Evolutionary conservation across 1,139 yeast species (phyloP).

Genomic region (Nakaseomyces bracarensis): DNA sequence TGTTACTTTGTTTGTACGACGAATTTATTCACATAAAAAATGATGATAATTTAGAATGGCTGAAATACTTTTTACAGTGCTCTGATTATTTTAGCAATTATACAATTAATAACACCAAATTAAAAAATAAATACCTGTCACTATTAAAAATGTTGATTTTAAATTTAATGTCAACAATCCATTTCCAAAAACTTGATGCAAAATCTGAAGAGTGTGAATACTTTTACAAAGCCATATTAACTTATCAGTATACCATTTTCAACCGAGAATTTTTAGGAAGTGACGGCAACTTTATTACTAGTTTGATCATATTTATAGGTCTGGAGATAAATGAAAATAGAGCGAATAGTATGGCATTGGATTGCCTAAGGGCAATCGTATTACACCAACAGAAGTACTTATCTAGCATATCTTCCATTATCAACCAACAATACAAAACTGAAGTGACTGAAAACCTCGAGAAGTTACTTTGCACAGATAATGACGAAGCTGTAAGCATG

Average conservation of each 20-base stretch:
- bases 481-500: conserved; percentile 4
- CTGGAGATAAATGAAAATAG: conserved; percentile 2
- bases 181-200: conserved; percentile 1
- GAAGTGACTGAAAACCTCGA: conserved; percentile 1
- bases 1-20: not conserved
- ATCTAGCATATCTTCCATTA: not conserved
- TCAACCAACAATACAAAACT: not conserved
- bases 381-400: not conserved
- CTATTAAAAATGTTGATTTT: not conserved
- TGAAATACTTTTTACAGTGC: not conserved
- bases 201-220: conserved; percentile 1
- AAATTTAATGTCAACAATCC: not conserved
- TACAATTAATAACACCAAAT: not conserved
- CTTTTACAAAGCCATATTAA: not conserved
- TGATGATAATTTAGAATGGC: conserved; percentile 1
- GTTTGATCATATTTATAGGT: conserved; percentile 1
- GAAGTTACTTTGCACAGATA: not conserved
- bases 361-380: conserved; percentile 1
- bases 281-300: not conserved
- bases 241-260: conserved; percentile 2
- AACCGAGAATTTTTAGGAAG: conserved; percentile 1
- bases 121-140: not conserved
- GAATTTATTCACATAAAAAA: not conserved
- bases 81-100: conserved; percentile 1
- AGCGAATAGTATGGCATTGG: conserved; percentile 4